These are phyloP conservation scores for Mollisia scopiformis DNA, from an alignment of 2,329 filamentous ascomycete species.

Conservation along the genomic window DNA sequence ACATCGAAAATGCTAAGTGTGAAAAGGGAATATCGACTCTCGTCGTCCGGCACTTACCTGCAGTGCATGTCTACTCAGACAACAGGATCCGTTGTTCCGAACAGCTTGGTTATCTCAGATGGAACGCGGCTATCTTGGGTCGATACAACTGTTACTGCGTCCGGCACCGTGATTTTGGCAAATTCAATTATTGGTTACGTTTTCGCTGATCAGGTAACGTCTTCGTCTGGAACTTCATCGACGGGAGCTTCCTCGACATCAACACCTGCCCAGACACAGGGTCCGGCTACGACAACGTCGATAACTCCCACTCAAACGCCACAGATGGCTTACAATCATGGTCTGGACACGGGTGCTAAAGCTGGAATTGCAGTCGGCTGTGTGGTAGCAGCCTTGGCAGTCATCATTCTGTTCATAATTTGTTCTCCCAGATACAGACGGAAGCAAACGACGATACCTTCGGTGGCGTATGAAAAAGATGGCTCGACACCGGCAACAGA, in stretches of 20 bases:
- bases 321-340: background rate
- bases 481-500: too few relatives aligned
- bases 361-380: background rate
- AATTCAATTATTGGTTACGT: background rate
- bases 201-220: background rate
- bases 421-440: background rate
- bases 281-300: background rate
- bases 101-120: background rate
- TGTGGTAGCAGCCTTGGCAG: background rate
- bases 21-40: slow-evolving; percentile 14
- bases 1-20: background rate
- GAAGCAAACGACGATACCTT: background rate
- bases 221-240: background rate
- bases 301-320: background rate
- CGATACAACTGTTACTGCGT: background rate
- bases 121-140: slow-evolving; percentile 1
- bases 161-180: background rate
- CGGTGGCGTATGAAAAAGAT: background rate
- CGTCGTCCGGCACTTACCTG: background rate
- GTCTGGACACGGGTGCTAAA: background rate
- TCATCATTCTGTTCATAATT: background rate
- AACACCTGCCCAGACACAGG: background rate
- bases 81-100: background rate
- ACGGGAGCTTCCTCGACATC: background rate
- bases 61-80: slow-evolving; percentile 15